Percentiles rank a stretch among this genome's conserved stretches.
phyloP scores from a whole-genome alignment of 257 asterid genomes.

The Ballota nigra region DNA sequence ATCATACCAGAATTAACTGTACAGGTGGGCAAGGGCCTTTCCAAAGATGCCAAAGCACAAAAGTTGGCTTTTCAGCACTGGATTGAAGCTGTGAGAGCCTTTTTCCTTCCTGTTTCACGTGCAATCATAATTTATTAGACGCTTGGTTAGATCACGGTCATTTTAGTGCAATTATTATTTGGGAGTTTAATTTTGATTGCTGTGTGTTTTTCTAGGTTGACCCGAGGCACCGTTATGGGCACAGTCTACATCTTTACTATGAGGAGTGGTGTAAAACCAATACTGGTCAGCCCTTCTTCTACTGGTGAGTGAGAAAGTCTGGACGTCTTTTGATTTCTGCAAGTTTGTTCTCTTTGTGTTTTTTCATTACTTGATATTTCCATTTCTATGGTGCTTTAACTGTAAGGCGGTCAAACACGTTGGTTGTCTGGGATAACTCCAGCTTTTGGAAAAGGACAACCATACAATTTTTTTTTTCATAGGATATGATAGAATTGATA shows the following conservation, averaged over 20 bases:
- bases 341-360: background rate
- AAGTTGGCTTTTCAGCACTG: constrained; percentile 93
- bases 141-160: background rate
- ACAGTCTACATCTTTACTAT: constrained; percentile 70
- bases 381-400: background rate
- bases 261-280: constrained; percentile 78
- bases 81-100: constrained; percentile 87
- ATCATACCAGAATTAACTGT: constrained; percentile 24
- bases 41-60: constrained; percentile 77
- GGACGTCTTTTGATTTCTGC: background rate
- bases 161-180: background rate
- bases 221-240: constrained; percentile 96
- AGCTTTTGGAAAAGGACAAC: constrained; percentile 1
- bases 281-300: constrained; percentile 92
- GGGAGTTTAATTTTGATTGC: constrained; percentile 10
- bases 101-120: background rate
- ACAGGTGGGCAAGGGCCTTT: constrained; percentile 93
- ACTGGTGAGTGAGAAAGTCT: constrained; percentile 52
- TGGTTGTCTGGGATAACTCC: constrained; percentile 7
- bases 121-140: background rate
- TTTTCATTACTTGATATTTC: constrained; percentile 1
- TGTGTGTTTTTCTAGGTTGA: constrained; percentile 58
- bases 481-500: constrained; percentile 11
- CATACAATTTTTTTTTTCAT: background rate
- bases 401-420: constrained; percentile 25